A percentile compares a stretch with the other conserved stretches of the same genome.
Conservation (phyloP, 1,284 basidiomycete genomes). For the Inonotus obliquus region DNA sequence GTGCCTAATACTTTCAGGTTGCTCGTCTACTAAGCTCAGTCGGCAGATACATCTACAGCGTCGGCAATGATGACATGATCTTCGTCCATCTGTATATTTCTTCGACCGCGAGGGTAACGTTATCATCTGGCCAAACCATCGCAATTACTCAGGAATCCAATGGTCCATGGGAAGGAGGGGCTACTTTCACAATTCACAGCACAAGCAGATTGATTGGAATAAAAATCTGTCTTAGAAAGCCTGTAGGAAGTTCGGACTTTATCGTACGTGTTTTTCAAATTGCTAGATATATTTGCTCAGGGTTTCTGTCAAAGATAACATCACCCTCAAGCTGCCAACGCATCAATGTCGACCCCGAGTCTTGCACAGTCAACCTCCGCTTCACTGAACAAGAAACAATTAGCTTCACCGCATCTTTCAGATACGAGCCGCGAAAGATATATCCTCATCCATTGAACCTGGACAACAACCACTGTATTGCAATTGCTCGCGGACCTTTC, state of each 20-base stretch:
- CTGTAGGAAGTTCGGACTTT: constrained; percentile 14
- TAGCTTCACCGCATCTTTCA: constrained; percentile 1
- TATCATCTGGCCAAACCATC: constrained; percentile 12
- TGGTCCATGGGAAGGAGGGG: constrained; percentile 20
- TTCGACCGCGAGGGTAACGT: constrained; percentile 12
- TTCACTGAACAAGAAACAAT: not conserved
- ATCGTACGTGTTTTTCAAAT: constrained; percentile 6
- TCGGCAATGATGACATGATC: constrained; percentile 18
- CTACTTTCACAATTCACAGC: constrained; percentile 14
- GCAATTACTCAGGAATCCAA: constrained; percentile 12
- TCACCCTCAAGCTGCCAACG: not conserved
- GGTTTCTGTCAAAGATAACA: not conserved
- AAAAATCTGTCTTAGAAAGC: constrained; percentile 16
- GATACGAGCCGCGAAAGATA: constrained; percentile 17
- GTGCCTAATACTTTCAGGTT: constrained; percentile 18
- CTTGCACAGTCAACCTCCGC: not conserved
- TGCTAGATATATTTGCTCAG: not conserved
- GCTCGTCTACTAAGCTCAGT: constrained; percentile 20
- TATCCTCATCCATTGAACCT: constrained; percentile 21
- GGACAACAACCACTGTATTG: constrained; percentile 20
- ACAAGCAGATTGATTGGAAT: not conserved
- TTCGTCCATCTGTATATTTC: constrained; percentile 22
- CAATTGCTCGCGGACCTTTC: constrained; percentile 22
- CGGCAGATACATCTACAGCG: constrained; percentile 22
- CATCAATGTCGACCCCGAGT: not conserved